Evolutionary conservation across 139 green algal genomes (phyloP).

Genomic region (Coccomyxa sp.): DNA sequence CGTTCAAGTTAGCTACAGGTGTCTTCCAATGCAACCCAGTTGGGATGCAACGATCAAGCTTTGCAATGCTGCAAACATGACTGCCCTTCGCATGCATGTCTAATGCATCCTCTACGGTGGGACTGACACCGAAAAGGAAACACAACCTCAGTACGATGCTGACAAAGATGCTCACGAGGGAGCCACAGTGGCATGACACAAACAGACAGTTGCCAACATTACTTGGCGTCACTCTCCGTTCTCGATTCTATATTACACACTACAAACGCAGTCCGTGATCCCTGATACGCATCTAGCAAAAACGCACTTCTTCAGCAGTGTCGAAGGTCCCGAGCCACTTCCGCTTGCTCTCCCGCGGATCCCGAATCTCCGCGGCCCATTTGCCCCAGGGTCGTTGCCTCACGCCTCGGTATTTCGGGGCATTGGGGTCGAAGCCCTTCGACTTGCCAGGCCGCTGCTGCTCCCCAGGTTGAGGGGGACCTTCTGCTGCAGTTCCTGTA

Average conservation of each 20-base stretch:
- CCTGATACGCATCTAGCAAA: neutral
- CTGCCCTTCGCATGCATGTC: too few species aligned
- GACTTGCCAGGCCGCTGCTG: too few species aligned
- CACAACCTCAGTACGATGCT: neutral
- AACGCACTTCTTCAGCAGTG: neutral
- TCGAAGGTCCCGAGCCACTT: slow-evolving; percentile 37
- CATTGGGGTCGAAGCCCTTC: neutral
- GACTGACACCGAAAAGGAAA: neutral
- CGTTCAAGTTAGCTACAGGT: slow-evolving; percentile 85
- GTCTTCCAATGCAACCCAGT: too few species aligned
- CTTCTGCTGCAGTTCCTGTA: too few species aligned
- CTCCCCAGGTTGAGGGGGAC: too few species aligned
- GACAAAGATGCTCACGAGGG: neutral
- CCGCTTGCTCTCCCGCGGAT: slow-evolving; percentile 79
- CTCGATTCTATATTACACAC: neutral
- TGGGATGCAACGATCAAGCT: too few species aligned
- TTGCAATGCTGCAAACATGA: too few species aligned
- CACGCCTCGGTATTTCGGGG: slow-evolving; percentile 83
- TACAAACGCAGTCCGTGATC: neutral
- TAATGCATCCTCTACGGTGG: neutral
- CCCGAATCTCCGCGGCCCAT: slow-evolving; percentile 95
- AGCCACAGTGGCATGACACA: neutral
- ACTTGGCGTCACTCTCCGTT: neutral
- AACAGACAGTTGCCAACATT: neutral
- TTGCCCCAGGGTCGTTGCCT: slow-evolving; percentile 97